phyloP scores from a whole-genome alignment of 768 basidiomycete species.

The Auricularia sp. region DNA sequence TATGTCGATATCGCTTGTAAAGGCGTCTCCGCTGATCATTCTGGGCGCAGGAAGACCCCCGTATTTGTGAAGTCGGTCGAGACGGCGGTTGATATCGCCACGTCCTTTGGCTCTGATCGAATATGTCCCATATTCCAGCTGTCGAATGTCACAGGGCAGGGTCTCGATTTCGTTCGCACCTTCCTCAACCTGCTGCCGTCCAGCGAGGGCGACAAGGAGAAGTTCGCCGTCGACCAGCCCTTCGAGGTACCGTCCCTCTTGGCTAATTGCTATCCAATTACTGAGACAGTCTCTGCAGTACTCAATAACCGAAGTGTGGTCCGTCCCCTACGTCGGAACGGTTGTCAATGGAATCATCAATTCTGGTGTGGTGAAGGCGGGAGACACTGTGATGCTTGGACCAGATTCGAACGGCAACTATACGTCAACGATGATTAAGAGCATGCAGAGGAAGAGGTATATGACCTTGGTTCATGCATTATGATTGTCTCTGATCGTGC shows the following conservation, averaged over 20 bases:
- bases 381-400: slow-evolving; percentile 75
- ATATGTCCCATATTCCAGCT: slow-evolving; percentile 85
- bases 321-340: slow-evolving; percentile 72
- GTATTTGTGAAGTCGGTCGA: slow-evolving; percentile 79
- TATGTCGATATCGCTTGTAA: neutral
- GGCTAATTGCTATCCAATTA: neutral
- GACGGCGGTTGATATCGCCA: slow-evolving; percentile 71
- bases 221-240: slow-evolving; percentile 70
- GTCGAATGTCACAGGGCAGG: slow-evolving; percentile 90
- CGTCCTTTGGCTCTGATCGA: slow-evolving; percentile 65
- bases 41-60: slow-evolving; percentile 60
- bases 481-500: neutral
- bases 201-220: slow-evolving; percentile 72
- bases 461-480: neutral
- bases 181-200: slow-evolving; percentile 88
- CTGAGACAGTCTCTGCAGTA: slow-evolving; percentile 35
- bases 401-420: slow-evolving; percentile 91
- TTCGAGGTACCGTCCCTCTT: slow-evolving; percentile 47
- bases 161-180: slow-evolving; percentile 74
- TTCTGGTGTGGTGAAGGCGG: slow-evolving; percentile 60
- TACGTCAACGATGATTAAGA: slow-evolving; percentile 67
- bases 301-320: slow-evolving; percentile 57
- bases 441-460: slow-evolving; percentile 87
- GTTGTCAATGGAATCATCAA: slow-evolving; percentile 76
- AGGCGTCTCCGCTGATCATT: neutral